Percentiles rank a stretch among this genome's conserved stretches.
Conservation (phyloP, 2,329 filamentous ascomycete species). For the Cordyceps javanica region DNA sequence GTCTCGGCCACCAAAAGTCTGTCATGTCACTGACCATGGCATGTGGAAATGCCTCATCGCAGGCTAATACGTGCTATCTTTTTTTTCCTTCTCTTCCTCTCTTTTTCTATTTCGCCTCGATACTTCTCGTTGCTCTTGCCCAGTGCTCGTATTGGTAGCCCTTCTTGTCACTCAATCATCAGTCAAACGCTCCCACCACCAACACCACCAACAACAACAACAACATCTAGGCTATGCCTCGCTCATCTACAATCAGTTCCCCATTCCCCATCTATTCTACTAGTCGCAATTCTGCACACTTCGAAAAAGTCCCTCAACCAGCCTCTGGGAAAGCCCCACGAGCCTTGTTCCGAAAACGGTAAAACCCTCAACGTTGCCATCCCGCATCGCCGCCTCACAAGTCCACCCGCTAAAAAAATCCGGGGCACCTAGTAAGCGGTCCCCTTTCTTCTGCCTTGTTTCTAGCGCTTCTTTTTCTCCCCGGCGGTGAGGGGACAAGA, state of each 20-base stretch:
- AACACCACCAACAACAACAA: too few species aligned
- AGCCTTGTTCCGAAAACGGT: not conserved
- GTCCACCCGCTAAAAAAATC: slow-evolving; percentile 4
- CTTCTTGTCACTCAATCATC: too few species aligned
- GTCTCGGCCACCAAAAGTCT: not conserved
- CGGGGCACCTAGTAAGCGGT: not conserved
- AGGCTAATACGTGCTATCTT: too few species aligned
- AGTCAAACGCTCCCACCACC: too few species aligned
- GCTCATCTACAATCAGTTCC: too few species aligned
- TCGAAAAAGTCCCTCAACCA: not conserved
- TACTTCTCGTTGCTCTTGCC: too few species aligned
- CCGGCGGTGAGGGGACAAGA: not conserved
- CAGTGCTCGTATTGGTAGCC: too few species aligned
- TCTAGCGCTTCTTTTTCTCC: not conserved
- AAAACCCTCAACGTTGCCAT: not conserved
- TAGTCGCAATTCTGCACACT: too few species aligned
- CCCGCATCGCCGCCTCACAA: not conserved
- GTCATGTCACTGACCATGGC: not conserved
- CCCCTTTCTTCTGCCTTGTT: not conserved
- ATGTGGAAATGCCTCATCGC: not conserved
- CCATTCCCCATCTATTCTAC: too few species aligned
- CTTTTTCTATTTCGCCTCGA: too few species aligned
- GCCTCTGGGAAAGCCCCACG: not conserved
- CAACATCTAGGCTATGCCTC: too few species aligned
- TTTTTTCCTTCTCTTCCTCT: too few species aligned